phyloP scores from a whole-genome alignment of 352 stramenopile genomes.

The Globisporangium echinulatum region DNA sequence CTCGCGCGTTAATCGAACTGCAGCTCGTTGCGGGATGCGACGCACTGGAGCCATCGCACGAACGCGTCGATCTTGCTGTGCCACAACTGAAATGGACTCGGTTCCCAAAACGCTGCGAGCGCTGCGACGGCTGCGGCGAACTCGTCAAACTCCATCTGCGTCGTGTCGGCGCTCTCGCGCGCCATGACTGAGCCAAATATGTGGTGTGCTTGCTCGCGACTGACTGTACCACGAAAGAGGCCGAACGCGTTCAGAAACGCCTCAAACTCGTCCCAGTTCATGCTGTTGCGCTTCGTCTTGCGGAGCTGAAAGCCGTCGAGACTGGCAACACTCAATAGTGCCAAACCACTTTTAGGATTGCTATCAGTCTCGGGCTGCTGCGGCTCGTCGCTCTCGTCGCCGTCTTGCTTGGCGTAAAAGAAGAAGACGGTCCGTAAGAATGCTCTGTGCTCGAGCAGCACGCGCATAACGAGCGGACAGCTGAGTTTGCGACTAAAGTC shows the following conservation, averaged over 20 bases:
- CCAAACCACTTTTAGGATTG: no score
- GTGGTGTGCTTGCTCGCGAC: conserved; percentile 15
- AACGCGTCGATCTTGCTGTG: conserved; percentile 53
- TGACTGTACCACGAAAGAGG: conserved; percentile 8
- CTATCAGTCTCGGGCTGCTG: not conserved
- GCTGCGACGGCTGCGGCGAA: conserved; percentile 41
- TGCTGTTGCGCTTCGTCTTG: conserved; percentile 50
- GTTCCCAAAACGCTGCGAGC: conserved; percentile 32
- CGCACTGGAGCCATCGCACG: conserved; percentile 17
- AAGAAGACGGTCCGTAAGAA: conserved; percentile 54
- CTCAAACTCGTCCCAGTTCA: conserved; percentile 44
- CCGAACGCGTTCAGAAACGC: conserved; percentile 29
- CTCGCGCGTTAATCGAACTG: conserved; percentile 6
- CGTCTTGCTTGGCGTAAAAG: conserved; percentile 41
- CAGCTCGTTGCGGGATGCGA: conserved; percentile 3
- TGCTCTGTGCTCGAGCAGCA: conserved; percentile 45
- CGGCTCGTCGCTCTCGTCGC: conserved; percentile 9
- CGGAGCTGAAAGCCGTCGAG: conserved; percentile 29
- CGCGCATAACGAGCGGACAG: conserved; percentile 31
- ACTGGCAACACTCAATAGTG: not conserved
- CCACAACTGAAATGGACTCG: conserved; percentile 44
- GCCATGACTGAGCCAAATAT: conserved; percentile 46
- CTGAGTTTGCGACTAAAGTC: conserved; percentile 38
- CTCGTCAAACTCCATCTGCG: conserved; percentile 58
- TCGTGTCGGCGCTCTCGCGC: conserved; percentile 41